A percentile compares a stretch with the other conserved stretches of the same genome.
These are phyloP conservation scores for Hymenoscyphus scutula DNA, from an alignment of 2,329 filamentous ascomycete genomes.

Conservation along the genomic window DNA sequence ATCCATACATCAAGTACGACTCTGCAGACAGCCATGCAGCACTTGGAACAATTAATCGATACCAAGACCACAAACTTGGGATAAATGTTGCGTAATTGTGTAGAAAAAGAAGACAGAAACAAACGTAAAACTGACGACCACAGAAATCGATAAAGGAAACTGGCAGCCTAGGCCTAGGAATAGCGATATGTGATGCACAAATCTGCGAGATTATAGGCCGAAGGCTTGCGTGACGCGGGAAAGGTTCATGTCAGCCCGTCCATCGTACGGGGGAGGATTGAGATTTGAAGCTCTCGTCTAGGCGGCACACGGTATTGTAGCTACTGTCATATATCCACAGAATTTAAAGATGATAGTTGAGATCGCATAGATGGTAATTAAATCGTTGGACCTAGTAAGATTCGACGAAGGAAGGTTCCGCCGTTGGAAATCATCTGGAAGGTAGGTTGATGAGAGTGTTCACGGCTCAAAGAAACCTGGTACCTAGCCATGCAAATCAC, in stretches of 20 bases:
- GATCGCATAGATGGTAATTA: too few species aligned
- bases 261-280: neutral
- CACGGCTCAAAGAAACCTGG: too few species aligned
- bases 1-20: neutral
- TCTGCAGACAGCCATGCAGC: neutral
- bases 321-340: too few species aligned
- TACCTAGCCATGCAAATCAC: too few species aligned
- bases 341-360: too few species aligned
- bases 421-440: too few species aligned
- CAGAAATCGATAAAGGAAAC: neutral
- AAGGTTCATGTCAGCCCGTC: neutral
- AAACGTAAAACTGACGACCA: neutral
- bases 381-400: too few species aligned
- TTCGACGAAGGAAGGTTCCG: too few species aligned
- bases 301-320: neutral
- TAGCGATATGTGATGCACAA: neutral
- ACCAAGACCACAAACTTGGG: slow-evolving; percentile 1
- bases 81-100: neutral
- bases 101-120: neutral
- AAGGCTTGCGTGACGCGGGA: neutral
- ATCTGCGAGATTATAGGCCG: neutral
- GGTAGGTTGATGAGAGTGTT: too few species aligned
- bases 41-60: neutral
- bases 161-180: too few species aligned
- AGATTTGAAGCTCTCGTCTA: neutral